These are phyloP conservation scores for Lactarius evosmus DNA, from an alignment of 768 basidiomycete genomes.

Conservation along the genomic window DNA sequence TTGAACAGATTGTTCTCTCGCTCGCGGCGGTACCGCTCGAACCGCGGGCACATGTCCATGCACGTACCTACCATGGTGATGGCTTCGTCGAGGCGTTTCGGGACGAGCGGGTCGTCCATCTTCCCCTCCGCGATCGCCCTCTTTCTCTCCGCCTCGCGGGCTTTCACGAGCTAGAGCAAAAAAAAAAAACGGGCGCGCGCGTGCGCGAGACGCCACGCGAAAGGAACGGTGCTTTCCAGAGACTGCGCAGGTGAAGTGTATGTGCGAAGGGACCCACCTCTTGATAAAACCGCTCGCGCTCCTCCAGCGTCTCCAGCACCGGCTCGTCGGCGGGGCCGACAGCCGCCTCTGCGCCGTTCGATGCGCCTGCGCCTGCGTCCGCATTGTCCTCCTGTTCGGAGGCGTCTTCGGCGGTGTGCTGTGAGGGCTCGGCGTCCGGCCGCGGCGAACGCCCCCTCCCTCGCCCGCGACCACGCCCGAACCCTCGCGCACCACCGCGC, in stretches of 20 bases:
- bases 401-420: conserved; percentile 28
- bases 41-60: conserved; percentile 90
- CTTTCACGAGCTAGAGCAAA: conserved; percentile 55
- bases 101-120: conserved; percentile 82
- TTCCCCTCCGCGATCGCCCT: conserved; percentile 76
- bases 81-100: conserved; percentile 81
- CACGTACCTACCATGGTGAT: conserved; percentile 94
- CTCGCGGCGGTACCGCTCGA: conserved; percentile 88
- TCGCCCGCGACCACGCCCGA: conserved; percentile 41
- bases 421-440: conserved; percentile 19
- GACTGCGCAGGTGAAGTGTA: not conserved
- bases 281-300: conserved; percentile 66
- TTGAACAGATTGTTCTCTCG: conserved; percentile 83
- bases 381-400: conserved; percentile 33
- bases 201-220: conserved; percentile 18
- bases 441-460: conserved; percentile 41
- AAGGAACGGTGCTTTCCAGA: conserved; percentile 1
- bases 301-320: conserved; percentile 55
- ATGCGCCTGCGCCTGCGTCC: conserved; percentile 34
- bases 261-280: conserved; percentile 46
- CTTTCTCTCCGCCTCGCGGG: conserved; percentile 67
- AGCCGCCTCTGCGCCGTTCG: conserved; percentile 34
- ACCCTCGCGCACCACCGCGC: conserved; percentile 46
- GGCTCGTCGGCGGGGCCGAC: conserved; percentile 38
- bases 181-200: conserved; percentile 22